Base-by-base conservation (phyloP, 2,329 filamentous ascomycete species). In the Whalleya microplaca region DNA sequence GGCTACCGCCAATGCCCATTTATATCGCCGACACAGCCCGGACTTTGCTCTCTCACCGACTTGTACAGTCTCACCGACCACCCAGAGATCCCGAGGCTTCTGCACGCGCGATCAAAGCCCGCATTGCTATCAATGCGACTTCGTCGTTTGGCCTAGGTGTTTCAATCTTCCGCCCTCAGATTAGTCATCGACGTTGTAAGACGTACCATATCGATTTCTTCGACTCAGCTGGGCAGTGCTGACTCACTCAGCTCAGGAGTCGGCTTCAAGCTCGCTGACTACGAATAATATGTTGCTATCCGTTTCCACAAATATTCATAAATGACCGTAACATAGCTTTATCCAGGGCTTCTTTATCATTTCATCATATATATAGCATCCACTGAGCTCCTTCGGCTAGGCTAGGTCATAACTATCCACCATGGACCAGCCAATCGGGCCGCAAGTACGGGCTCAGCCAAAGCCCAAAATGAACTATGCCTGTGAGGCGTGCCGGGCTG, bases 401-500 rank as follows among this genome's bases (percentile, higher is more conserved):
- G n/a, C 44, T 27, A 41, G 10, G 21, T 12, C 21, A 43, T 37
- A 43, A 29, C n/a, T 9, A 32, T 6, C 41, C 8, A 14, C 27
- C 21, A 71, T 64, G 56, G 54, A 64, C 16, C 55, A 61, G 42
- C 48, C 62, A 32, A 55, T 32, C 21, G 41, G 50, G n/a, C 48
- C 52, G 41, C 57, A 52, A 66, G 64, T 45, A 41, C 57, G 60
- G 53, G 20, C 54, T 21, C 48, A 46, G 48, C 58, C 69, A 19
- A 62, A 52, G 54, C 51, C 47, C 48, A 73, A 75, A 52, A 70
- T 75, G 53, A 71, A 69, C 72, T 75, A 84, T 72, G 74, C 82
- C 19, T 84, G 82, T 53, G 82, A 84, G 67, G 78, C 80, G 2
- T 84, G 82, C 59, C 73, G 82, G 51, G 73, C 71, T 10, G 79